Percentiles rank a stretch among this genome's conserved stretches.
phyloP scores from a whole-genome alignment of 2,329 filamentous ascomycete species.

The Elsinoe australis region DNA sequence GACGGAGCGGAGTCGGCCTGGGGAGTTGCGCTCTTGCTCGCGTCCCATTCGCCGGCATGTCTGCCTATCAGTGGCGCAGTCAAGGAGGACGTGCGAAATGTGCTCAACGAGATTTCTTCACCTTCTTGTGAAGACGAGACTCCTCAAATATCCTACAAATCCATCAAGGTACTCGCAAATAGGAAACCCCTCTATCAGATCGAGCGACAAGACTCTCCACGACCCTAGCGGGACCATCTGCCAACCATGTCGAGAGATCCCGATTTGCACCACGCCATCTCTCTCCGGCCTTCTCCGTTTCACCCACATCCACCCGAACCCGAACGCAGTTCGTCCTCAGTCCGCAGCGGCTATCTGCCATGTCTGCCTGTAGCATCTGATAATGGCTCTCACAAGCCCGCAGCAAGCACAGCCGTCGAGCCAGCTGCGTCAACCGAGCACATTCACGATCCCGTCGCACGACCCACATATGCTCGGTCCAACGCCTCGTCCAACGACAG shows the following conservation, averaged over 20 bases:
- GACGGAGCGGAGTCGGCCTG: no score
- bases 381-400: constrained; percentile 26
- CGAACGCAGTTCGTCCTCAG: constrained; percentile 11
- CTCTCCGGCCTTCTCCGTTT: constrained; percentile 41
- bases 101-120: no score
- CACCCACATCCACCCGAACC: constrained; percentile 32
- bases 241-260: constrained; percentile 34
- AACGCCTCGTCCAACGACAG: constrained; percentile 25
- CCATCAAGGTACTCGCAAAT: background rate
- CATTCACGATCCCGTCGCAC: constrained; percentile 31
- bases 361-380: constrained; percentile 26
- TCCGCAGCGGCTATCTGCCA: constrained; percentile 21
- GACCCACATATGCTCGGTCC: constrained; percentile 29
- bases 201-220: constrained; percentile 3
- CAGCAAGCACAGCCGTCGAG: constrained; percentile 36
- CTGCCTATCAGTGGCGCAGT: background rate
- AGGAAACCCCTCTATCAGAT: background rate
- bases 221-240: constrained; percentile 12
- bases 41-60: background rate
- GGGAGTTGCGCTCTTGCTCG: no score
- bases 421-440: constrained; percentile 25
- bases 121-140: no score
- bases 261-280: constrained; percentile 43
- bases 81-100: background rate
- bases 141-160: no score